Conservation (phyloP, 192 early-diverging fungal species). For the Mortierella claussenii region DNA sequence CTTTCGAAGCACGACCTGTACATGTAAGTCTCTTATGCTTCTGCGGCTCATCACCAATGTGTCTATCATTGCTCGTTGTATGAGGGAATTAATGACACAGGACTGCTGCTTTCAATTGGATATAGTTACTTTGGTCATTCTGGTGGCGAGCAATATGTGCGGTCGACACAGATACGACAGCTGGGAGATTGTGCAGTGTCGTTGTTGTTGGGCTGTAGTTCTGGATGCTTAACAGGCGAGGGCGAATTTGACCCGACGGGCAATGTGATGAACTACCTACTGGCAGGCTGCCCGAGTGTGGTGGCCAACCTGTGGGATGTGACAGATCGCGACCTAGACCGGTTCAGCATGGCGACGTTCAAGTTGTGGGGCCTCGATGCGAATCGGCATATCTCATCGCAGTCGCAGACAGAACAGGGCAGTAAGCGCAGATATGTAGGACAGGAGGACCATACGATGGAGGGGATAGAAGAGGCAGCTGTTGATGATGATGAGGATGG, state of each 20-base stretch:
- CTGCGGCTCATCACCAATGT: not conserved
- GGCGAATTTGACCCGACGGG: slow-evolving; percentile 95
- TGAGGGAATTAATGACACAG: not conserved
- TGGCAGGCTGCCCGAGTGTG: slow-evolving; percentile 85
- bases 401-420: not conserved
- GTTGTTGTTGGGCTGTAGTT: slow-evolving; percentile 95
- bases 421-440: not conserved
- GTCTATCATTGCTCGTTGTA: not conserved
- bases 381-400: slow-evolving; percentile 8
- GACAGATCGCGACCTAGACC: slow-evolving; percentile 95
- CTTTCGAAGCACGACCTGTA: slow-evolving; percentile 63
- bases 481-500: not conserved
- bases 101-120: not conserved
- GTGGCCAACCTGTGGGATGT: slow-evolving; percentile 99
- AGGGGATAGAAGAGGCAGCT: not conserved
- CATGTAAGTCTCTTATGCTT: slow-evolving; percentile 52
- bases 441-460: not conserved
- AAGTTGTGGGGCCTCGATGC: slow-evolving; percentile 74
- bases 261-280: slow-evolving; percentile 83
- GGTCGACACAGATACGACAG: slow-evolving; percentile 70
- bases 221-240: slow-evolving; percentile 73
- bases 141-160: slow-evolving; percentile 86
- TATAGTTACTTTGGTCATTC: slow-evolving; percentile 94
- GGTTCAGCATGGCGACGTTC: slow-evolving; percentile 80
- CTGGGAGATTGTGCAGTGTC: slow-evolving; percentile 79